Evolutionary conservation across 129 eudicot species (phyloP).

Genomic region (Erigeron canadensis): DNA sequence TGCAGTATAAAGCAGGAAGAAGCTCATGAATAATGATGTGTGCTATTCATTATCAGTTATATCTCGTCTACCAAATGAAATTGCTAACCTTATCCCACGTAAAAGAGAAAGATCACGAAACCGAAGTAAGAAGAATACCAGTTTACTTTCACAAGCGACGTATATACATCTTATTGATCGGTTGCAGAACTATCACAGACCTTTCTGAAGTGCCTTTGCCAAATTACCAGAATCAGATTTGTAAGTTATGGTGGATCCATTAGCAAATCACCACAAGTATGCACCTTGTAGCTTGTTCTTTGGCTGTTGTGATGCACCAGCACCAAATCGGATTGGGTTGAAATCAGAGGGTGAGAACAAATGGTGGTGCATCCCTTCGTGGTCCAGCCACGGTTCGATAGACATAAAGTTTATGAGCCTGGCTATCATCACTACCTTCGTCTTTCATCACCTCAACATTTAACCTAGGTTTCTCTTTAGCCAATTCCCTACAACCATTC

Average conservation of each 20-base stretch:
- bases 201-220: not conserved
- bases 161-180: conserved; percentile 38
- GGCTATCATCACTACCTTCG: conserved; percentile 40
- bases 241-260: not conserved
- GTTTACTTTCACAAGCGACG: conserved; percentile 30
- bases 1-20: not conserved
- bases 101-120: not conserved
- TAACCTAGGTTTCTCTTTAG: conserved; percentile 50
- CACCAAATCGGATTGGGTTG: not conserved
- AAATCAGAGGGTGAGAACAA: conserved; percentile 55
- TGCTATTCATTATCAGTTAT: conserved; percentile 17
- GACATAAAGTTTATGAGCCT: conserved; percentile 57
- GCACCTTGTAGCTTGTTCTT: not conserved
- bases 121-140: conserved; percentile 19
- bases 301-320: conserved; percentile 1
- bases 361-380: conserved; percentile 65
- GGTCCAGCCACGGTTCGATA: conserved; percentile 81
- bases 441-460: conserved; percentile 73
- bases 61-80: conserved; percentile 9
- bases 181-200: not conserved
- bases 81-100: conserved; percentile 18
- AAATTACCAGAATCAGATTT: conserved; percentile 12
- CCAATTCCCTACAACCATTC: conserved; percentile 56
- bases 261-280: not conserved
- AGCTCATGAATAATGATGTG: not conserved